These are phyloP conservation scores for Halophytophthora polymorphica DNA, from an alignment of 352 stramenopile genomes.

Conservation along the genomic window DNA sequence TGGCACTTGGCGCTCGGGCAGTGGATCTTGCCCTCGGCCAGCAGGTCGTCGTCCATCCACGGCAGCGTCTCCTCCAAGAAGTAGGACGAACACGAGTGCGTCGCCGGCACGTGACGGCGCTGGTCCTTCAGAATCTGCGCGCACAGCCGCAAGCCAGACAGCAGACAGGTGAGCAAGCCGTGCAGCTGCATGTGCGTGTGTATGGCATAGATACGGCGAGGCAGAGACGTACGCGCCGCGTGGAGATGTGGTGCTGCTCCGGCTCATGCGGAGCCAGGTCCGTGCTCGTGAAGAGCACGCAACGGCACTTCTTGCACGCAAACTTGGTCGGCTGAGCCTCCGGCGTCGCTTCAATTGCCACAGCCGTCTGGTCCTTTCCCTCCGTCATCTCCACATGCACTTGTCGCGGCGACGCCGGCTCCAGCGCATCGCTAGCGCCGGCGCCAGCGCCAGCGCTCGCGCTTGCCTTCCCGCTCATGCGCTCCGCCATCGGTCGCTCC, in stretches of 20 bases:
- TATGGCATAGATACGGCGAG: neutral
- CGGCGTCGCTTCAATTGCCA: neutral
- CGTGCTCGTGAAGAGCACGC: constrained; percentile 59
- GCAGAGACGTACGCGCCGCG: constrained; percentile 31
- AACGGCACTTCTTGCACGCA: constrained; percentile 71
- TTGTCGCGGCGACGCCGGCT: constrained; percentile 6
- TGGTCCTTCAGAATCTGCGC: constrained; percentile 66
- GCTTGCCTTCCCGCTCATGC: no score
- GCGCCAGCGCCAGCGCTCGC: no score
- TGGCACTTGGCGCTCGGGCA: constrained; percentile 72
- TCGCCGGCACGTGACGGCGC: constrained; percentile 36
- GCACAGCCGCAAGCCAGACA: neutral
- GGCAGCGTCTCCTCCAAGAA: constrained; percentile 62
- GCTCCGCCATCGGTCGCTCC: no score
- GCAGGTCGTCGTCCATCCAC: constrained; percentile 69
- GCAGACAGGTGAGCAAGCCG: neutral
- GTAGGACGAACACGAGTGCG: constrained; percentile 59
- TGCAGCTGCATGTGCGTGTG: neutral
- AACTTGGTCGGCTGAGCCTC: constrained; percentile 23
- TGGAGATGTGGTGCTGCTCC: constrained; percentile 66
- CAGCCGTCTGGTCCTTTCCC: neutral
- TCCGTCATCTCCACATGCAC: constrained; percentile 11
- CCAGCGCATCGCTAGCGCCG: neutral
- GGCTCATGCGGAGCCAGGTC: constrained; percentile 55
- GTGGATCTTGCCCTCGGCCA: constrained; percentile 69